Evolutionary conservation across 2,329 filamentous ascomycete species (phyloP).

Genomic region (Proliferodiscus dingleyae): DNA sequence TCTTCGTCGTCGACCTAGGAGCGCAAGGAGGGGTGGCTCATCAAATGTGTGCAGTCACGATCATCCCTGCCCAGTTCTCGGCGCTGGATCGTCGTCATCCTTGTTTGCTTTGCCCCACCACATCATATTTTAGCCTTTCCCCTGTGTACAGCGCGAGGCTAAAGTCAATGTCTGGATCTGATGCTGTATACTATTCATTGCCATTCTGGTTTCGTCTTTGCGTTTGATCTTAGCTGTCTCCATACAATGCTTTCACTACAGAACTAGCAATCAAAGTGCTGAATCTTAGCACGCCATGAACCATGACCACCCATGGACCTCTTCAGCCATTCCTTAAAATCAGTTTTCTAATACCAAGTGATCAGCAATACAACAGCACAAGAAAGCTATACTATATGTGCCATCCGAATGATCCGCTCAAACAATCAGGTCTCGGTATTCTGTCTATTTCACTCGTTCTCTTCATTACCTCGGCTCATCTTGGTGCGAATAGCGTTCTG

Average conservation of each 20-base stretch:
- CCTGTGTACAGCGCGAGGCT: too few species aligned
- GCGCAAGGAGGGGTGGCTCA: neutral
- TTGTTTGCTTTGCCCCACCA: neutral
- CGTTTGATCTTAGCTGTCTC: too few species aligned
- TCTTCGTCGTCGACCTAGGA: neutral
- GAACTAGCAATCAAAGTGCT: too few species aligned
- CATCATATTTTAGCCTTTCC: neutral
- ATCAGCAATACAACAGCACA: conserved; percentile 1
- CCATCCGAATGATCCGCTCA: neutral
- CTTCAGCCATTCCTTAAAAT: neutral
- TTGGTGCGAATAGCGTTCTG: conserved; percentile 21
- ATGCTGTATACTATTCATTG: neutral
- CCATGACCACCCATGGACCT: too few species aligned
- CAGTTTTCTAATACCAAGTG: neutral
- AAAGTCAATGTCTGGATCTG: neutral
- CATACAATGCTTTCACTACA: too few species aligned
- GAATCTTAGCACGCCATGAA: too few species aligned
- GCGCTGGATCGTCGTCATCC: conserved; percentile 6
- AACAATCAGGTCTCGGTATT: neutral
- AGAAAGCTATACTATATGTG: neutral
- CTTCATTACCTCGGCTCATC: conserved; percentile 15
- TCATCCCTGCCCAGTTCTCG: neutral
- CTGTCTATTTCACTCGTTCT: conserved; percentile 3
- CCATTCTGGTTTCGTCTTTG: too few species aligned
- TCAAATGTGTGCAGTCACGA: neutral